phyloP scores from a whole-genome alignment of 208 protist genomes.

The Naegleria lovaniensis region DNA sequence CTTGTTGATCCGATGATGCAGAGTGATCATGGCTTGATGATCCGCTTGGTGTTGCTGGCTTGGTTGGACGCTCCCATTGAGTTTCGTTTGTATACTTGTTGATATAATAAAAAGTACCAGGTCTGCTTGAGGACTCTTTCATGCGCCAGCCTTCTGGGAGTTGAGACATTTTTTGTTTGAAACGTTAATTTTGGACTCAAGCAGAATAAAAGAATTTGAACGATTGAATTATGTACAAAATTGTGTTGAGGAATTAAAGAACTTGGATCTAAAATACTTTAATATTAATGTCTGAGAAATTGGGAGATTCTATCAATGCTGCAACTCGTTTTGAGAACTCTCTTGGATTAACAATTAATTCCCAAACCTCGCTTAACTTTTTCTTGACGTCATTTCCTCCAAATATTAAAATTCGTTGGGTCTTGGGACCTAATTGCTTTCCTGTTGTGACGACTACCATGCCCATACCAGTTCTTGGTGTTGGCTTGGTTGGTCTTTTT shows the following conservation, averaged over 20 bases:
- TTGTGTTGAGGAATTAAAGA: neutral
- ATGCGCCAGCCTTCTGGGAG: slow-evolving; percentile 22
- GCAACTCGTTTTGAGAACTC: neutral
- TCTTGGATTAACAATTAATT: neutral
- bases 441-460: neutral
- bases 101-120: slow-evolving; percentile 12
- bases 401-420: neutral
- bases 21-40: too few species aligned
- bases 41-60: neutral
- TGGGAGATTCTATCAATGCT: neutral
- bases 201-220: too few species aligned
- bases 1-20: neutral
- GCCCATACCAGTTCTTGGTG: neutral
- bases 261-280: neutral
- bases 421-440: neutral
- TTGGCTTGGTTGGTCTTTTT: neutral
- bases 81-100: slow-evolving; percentile 9
- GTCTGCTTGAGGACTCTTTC: neutral
- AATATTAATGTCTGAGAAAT: neutral
- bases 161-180: slow-evolving; percentile 9
- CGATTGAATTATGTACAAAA: too few species aligned
- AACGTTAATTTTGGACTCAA: too few species aligned
- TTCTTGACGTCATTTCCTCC: neutral
- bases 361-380: neutral
- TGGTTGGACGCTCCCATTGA: slow-evolving; percentile 26